Percentiles rank a stretch among this genome's conserved stretches.
phyloP scores from a whole-genome alignment of 352 stramenopile species.

The Phytophthora europaea region DNA sequence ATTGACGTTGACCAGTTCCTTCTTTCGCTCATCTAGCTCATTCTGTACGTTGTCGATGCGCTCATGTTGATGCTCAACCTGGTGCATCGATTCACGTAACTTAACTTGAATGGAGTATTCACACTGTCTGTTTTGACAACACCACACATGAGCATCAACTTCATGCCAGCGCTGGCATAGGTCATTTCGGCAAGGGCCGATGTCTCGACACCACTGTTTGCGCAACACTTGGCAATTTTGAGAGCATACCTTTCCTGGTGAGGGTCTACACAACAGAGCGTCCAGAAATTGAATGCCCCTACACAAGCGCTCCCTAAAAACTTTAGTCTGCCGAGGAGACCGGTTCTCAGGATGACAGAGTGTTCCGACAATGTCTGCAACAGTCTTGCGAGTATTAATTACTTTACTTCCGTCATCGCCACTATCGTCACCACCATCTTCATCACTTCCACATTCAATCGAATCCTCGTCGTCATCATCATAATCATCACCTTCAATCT shows the following conservation, averaged over 20 bases:
- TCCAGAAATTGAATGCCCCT: constrained; percentile 66
- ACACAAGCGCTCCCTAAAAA: constrained; percentile 58
- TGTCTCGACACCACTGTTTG: constrained; percentile 53
- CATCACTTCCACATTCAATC: constrained; percentile 13
- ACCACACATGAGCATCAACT: constrained; percentile 57
- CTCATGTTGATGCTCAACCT: constrained; percentile 52
- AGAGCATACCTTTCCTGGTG: constrained; percentile 44
- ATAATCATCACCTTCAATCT: constrained; percentile 1
- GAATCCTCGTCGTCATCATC: constrained; percentile 13
- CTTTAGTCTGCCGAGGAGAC: constrained; percentile 51
- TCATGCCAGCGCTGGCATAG: constrained; percentile 67
- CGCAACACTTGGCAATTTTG: constrained; percentile 56
- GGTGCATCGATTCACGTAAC: constrained; percentile 64
- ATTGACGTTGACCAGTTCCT: constrained; percentile 5
- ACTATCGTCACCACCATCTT: constrained; percentile 4
- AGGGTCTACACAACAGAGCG: constrained; percentile 56
- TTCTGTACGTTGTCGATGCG: neutral
- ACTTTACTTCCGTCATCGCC: neutral
- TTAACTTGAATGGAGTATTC: constrained; percentile 67
- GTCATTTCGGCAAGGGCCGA: constrained; percentile 52
- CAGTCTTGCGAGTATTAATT: neutral
- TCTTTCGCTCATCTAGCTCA: constrained; percentile 5
- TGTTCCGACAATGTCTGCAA: constrained; percentile 49
- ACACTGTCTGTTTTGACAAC: constrained; percentile 56
- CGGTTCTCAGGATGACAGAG: constrained; percentile 56